Evolutionary conservation across 306 rosid species (phyloP).

Genomic region (Chamaecrista fasciculata): DNA sequence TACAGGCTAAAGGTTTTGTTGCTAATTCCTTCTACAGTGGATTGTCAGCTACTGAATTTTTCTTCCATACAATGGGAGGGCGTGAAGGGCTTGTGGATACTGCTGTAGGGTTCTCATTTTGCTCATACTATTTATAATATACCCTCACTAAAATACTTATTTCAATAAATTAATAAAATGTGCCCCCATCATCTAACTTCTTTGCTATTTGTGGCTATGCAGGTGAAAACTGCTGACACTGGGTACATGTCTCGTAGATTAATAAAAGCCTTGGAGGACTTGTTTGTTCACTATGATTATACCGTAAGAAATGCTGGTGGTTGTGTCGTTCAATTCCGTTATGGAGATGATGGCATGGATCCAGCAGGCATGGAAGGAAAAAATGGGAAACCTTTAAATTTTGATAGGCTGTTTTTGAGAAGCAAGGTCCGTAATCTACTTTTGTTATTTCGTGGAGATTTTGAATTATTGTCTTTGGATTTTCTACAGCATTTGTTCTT

Average conservation of each 20-base stretch:
- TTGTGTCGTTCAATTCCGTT: slow-evolving; percentile 74
- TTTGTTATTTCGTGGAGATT: slow-evolving; percentile 24
- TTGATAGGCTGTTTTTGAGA: slow-evolving; percentile 67
- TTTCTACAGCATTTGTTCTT: neutral
- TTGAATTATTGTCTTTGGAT: slow-evolving; percentile 6
- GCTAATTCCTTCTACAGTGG: slow-evolving; percentile 91
- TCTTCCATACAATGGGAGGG: slow-evolving; percentile 97
- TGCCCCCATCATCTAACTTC: slow-evolving; percentile 7
- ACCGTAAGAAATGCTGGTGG: slow-evolving; percentile 83
- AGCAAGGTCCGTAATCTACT: slow-evolving; percentile 58
- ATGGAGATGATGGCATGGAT: slow-evolving; percentile 99
- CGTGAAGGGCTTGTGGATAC: slow-evolving; percentile 98
- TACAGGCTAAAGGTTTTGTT: slow-evolving; percentile 97
- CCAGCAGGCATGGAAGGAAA: slow-evolving; percentile 92
- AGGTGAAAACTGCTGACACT: slow-evolving; percentile 99
- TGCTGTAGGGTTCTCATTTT: slow-evolving; percentile 52
- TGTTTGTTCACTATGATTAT: slow-evolving; percentile 77
- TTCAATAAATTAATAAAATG: too few relatives aligned
- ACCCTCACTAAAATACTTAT: neutral
- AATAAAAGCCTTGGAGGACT: slow-evolving; percentile 82
- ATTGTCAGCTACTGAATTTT: slow-evolving; percentile 91
- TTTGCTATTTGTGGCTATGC: slow-evolving; percentile 32
- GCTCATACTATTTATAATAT: slow-evolving; percentile 11
- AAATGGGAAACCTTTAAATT: slow-evolving; percentile 81
- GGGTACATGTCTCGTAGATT: slow-evolving; percentile 97